phyloP scores from a whole-genome alignment of 768 basidiomycete species.

The Tricholoma sp. region DNA sequence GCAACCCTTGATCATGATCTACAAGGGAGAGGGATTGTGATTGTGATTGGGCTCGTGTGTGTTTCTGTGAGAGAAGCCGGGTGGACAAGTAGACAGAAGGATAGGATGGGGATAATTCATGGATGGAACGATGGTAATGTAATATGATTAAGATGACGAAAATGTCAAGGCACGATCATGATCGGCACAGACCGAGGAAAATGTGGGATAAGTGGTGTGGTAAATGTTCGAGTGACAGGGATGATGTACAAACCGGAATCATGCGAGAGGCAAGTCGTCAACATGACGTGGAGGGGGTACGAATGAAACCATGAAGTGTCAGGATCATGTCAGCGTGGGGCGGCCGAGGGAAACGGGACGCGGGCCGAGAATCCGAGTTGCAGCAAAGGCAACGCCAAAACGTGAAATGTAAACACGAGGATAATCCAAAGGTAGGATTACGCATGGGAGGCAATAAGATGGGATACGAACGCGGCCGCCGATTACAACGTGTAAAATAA shows the following conservation, averaged over 20 bases:
- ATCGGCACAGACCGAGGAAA: background rate
- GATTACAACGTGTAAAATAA: slow-evolving; percentile 6
- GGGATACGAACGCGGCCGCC: background rate
- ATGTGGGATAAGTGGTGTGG: background rate
- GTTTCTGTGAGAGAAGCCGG: slow-evolving; percentile 15
- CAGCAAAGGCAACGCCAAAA: background rate
- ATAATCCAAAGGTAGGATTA: background rate
- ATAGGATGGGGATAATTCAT: background rate
- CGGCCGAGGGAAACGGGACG: background rate
- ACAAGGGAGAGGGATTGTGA: slow-evolving; percentile 31
- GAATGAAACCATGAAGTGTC: background rate
- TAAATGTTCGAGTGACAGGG: background rate
- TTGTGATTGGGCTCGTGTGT: slow-evolving; percentile 31
- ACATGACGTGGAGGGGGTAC: too few species aligned
- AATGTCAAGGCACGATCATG: background rate
- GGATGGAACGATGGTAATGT: background rate
- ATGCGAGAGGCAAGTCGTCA: background rate
- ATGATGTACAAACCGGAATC: background rate
- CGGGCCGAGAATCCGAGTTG: background rate
- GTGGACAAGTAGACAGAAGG: background rate
- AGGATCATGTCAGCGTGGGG: background rate
- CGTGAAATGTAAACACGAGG: background rate
- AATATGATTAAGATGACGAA: background rate
- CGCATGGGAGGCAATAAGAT: background rate
- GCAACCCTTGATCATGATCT: slow-evolving; percentile 34